Conservation (phyloP, 805 yeast species). For the Starmerella kuoi region DNA sequence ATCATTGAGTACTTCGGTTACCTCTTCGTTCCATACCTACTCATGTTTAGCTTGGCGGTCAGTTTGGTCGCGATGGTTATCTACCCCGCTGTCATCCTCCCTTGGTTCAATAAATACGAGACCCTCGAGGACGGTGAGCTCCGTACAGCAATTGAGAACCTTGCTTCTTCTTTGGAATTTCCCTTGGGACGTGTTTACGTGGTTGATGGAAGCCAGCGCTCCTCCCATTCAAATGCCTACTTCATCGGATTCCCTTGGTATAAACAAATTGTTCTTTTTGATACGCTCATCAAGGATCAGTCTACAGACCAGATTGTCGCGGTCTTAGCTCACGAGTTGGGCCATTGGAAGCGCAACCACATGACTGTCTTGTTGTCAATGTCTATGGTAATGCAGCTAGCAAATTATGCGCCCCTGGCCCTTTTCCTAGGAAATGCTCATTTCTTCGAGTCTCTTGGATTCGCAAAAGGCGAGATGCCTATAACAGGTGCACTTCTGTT, state of each 20-base stretch:
- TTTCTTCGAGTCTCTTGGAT: constrained; percentile 69
- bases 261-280: constrained; percentile 87
- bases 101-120: constrained; percentile 79
- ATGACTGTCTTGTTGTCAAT: constrained; percentile 61
- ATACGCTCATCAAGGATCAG: constrained; percentile 75
- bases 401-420: constrained; percentile 61
- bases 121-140: constrained; percentile 87
- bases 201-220: constrained; percentile 93
- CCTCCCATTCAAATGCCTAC: constrained; percentile 93
- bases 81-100: constrained; percentile 77
- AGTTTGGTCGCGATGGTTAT: constrained; percentile 66
- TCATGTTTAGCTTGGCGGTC: constrained; percentile 55
- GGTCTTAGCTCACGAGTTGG: constrained; percentile 95
- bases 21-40: constrained; percentile 66
- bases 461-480: constrained; percentile 47
- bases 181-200: constrained; percentile 80
- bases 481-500: constrained; percentile 68
- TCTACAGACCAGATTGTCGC: constrained; percentile 75
- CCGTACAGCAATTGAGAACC: constrained; percentile 63
- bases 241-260: constrained; percentile 95
- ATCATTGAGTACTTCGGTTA: constrained; percentile 73
- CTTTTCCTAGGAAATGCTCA: constrained; percentile 70
- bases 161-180: constrained; percentile 65
- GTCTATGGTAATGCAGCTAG: constrained; percentile 50
- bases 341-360: constrained; percentile 92